These are phyloP conservation scores for Myotisia sp. DNA, from an alignment of 2,329 filamentous ascomycete genomes.

Conservation along the genomic window DNA sequence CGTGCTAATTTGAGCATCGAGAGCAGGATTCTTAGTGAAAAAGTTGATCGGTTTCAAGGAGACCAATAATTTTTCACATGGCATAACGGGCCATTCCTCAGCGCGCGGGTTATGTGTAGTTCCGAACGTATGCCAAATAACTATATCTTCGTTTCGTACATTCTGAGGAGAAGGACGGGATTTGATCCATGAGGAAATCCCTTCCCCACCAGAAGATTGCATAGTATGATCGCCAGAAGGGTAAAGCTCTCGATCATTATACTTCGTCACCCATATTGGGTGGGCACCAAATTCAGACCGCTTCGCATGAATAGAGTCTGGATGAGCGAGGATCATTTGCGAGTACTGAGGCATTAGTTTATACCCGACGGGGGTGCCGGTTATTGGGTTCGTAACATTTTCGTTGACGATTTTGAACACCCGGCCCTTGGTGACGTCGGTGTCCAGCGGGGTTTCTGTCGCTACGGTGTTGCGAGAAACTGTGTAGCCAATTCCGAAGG, in stretches of 20 bases:
- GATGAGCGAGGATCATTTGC: slow-evolving; percentile 43
- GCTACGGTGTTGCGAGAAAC: slow-evolving; percentile 34
- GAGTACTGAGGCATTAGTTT: slow-evolving; percentile 43
- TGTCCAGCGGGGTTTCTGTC: slow-evolving; percentile 36
- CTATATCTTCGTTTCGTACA: slow-evolving; percentile 29
- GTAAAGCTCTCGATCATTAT: slow-evolving; percentile 38
- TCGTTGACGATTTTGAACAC: slow-evolving; percentile 46
- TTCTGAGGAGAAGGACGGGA: slow-evolving; percentile 20
- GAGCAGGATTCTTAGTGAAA: slow-evolving; percentile 16
- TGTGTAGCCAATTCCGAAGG: slow-evolving; percentile 39
- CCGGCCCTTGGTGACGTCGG: slow-evolving; percentile 30
- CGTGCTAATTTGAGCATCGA: slow-evolving; percentile 10
- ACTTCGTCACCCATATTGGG: slow-evolving; percentile 41
- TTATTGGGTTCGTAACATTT: slow-evolving; percentile 38
- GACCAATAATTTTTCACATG: slow-evolving; percentile 24
- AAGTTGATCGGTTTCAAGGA: slow-evolving; percentile 20
- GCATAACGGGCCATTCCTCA: slow-evolving; percentile 36
- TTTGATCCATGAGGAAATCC: slow-evolving; percentile 33
- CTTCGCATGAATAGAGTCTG: slow-evolving; percentile 37
- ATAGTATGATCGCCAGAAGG: slow-evolving; percentile 43
- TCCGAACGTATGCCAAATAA: slow-evolving; percentile 33
- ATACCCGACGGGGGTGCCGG: slow-evolving; percentile 40
- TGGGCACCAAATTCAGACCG: slow-evolving; percentile 43
- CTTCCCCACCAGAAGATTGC: slow-evolving; percentile 36
- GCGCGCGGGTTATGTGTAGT: slow-evolving; percentile 33